Base-by-base conservation (phyloP, 495 filamentous ascomycete species). In the Lepidopterella palustris region DNA sequence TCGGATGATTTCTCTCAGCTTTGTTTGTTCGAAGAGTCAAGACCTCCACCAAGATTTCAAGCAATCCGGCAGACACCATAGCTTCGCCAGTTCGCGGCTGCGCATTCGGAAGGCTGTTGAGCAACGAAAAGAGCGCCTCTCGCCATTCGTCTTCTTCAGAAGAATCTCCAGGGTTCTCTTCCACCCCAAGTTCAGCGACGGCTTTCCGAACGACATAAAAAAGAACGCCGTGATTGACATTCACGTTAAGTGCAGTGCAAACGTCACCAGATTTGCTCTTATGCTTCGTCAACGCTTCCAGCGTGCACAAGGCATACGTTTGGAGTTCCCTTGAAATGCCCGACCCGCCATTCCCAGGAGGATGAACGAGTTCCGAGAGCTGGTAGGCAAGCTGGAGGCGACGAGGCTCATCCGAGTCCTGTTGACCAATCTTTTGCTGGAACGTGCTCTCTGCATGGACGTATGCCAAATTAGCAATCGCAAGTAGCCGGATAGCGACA, bases 201-300 rank as follows among this genome's bases (percentile, higher is more conserved):
- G 89, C 86, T 70, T 92, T 96, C 50, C 92, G 84, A 29, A 96
- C 84, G 58, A 95, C 79, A 69, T 97, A 97, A 68, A 96, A 85
- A n/a, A 99, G 80, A 15, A 97, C 85, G 13, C 95, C 95, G 64
- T 99, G 95, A 68, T 92, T 97, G 55, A 96, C 90, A 71, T 93
- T 93, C 57, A 91, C 87, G 68, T 87, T 92, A 23, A 99, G 76
- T 27, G 92, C 92, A 52, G 88, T 81, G 60, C 88, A 84, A 15
- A 97, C 86, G 62, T 99, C 95, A 18, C 80, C 69, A 21, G 87
- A 79, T 67, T 88, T 93, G 57, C 76, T 68, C 61, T 89, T 87
- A 58, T 92, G 87, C 65, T 87, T 86, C 10, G 86, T 80, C 42
- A 97, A 78, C 8, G 88, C 87, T 72, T 96, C 91, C 39, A 99